A percentile compares a stretch with the other conserved stretches of the same genome.
phyloP scores from a whole-genome alignment of 148 eudicot genomes.

The Rhododendron simsii region DNA sequence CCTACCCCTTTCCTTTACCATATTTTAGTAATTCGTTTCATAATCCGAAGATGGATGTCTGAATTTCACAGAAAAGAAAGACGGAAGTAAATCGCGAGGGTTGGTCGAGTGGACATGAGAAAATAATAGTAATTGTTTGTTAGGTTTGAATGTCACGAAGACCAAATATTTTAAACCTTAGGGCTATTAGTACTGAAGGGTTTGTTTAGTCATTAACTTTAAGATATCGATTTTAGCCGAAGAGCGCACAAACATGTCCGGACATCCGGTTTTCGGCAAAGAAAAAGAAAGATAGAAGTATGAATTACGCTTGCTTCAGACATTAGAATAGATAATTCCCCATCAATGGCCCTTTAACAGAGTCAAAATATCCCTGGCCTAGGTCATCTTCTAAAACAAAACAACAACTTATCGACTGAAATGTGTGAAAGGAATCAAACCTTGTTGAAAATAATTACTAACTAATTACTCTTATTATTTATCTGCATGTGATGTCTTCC shows the following conservation, averaged over 20 bases:
- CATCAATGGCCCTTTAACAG: neutral
- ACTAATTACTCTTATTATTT: no score
- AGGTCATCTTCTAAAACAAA: neutral
- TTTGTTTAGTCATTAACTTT: no score
- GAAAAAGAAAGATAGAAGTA: neutral
- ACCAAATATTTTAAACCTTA: no score
- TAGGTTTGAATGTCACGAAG: no score
- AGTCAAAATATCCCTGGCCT: neutral
- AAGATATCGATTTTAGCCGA: no score
- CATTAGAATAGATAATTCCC: neutral
- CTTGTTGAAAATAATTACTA: neutral
- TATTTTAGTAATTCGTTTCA: neutral
- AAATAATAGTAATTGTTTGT: no score
- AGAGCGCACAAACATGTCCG: no score
- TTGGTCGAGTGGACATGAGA: no score
- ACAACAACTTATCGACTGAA: neutral
- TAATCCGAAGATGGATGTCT: neutral
- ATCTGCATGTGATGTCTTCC: neutral
- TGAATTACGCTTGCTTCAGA: neutral
- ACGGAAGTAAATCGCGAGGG: neutral
- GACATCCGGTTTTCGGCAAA: no score
- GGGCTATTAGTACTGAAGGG: no score
- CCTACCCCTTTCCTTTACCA: neutral
- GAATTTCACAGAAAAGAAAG: neutral
- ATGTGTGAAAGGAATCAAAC: neutral